A percentile compares a stretch with the other conserved stretches of the same genome.
Evolutionary conservation across 78 protist species (phyloP).

Genomic region (Dictyostelium purpureum): DNA sequence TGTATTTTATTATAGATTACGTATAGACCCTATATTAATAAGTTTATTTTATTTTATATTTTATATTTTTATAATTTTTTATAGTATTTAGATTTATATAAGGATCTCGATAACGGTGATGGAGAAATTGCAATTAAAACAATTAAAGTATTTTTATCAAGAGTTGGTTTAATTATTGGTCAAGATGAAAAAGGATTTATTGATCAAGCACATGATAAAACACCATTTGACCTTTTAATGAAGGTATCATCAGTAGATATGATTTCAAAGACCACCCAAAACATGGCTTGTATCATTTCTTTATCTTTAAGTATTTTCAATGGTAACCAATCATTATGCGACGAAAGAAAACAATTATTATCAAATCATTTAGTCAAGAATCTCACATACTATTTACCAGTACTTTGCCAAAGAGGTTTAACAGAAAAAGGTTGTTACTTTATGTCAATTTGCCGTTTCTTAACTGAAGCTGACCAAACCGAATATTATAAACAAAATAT

Average conservation of each 20-base stretch:
- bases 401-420: not conserved
- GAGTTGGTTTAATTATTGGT: not conserved
- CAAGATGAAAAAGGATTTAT: not conserved
- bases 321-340: not conserved
- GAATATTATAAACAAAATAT: not conserved
- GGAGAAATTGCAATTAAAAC: slow-evolving; percentile 18
- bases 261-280: not conserved
- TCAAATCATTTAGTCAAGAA: not conserved
- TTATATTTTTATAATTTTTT: not conserved
- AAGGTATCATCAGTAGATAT: not conserved
- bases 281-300: not conserved
- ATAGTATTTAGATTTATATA: slow-evolving; percentile 11
- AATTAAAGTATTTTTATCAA: slow-evolving; percentile 6
- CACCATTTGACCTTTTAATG: not conserved
- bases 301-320: slow-evolving; percentile 3
- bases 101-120: not conserved
- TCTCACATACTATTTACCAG: not conserved
- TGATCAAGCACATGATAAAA: slow-evolving; percentile 10
- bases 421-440: not conserved
- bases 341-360: not conserved
- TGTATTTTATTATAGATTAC: too few relatives aligned
- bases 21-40: not conserved
- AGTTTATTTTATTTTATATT: not conserved
- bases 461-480: not conserved
- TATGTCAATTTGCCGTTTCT: not conserved